Evolutionary conservation across 2,329 filamentous ascomycete genomes (phyloP).

Genomic region (Talaromyces sp.): DNA sequence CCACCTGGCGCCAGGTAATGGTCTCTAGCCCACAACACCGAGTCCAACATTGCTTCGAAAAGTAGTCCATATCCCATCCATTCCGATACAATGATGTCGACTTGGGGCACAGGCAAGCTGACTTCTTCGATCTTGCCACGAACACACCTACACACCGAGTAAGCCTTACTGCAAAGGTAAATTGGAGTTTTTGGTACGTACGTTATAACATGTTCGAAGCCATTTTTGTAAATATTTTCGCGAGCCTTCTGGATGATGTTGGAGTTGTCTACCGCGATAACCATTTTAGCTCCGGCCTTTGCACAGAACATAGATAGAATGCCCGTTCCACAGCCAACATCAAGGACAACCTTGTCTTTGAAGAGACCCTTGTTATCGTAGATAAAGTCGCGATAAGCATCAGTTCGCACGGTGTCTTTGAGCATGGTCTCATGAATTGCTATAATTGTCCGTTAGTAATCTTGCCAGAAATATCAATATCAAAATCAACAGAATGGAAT

Average conservation of each 20-base stretch:
- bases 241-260: constrained; percentile 84
- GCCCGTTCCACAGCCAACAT: constrained; percentile 76
- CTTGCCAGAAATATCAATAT: neutral
- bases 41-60: constrained; percentile 95
- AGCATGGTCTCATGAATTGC: constrained; percentile 96
- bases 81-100: constrained; percentile 93
- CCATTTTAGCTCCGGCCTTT: constrained; percentile 78
- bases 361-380: constrained; percentile 33
- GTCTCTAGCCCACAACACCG: constrained; percentile 83
- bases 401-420: constrained; percentile 82
- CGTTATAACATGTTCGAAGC: constrained; percentile 70
- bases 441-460: constrained; percentile 32
- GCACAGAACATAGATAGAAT: constrained; percentile 95
- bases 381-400: constrained; percentile 83
- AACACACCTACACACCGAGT: constrained; percentile 54
- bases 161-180: constrained; percentile 2
- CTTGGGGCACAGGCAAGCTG: constrained; percentile 69
- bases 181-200: constrained; percentile 27
- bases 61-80: constrained; percentile 97
- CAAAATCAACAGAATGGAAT: neutral
- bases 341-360: constrained; percentile 75
- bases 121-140: constrained; percentile 89
- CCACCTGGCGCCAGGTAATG: constrained; percentile 77
- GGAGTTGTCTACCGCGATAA: constrained; percentile 90
- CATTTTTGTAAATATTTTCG: constrained; percentile 81